Conservation (phyloP, 1,284 basidiomycete species). For the Microbotryum intermedium region DNA sequence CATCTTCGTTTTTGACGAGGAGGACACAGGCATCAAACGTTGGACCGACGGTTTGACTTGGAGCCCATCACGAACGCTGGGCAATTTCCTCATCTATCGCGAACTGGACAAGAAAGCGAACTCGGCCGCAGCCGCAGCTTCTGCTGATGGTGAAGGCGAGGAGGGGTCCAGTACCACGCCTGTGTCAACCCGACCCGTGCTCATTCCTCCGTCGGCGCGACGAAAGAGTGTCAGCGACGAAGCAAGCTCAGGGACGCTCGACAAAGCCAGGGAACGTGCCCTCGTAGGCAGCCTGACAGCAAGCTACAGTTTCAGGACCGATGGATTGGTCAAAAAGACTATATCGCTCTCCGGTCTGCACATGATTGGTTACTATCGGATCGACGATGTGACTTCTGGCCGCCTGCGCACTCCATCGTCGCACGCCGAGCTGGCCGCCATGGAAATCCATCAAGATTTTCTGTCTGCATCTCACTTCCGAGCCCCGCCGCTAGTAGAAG, state of each 20-base stretch:
- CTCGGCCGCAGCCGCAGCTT: background rate
- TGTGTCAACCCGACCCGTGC: slow-evolving; percentile 38
- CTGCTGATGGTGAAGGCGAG: background rate
- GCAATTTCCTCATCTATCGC: slow-evolving; percentile 90
- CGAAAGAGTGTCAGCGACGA: slow-evolving; percentile 8
- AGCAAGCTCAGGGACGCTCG: slow-evolving; percentile 13
- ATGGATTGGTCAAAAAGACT: slow-evolving; percentile 86
- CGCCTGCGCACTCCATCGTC: slow-evolving; percentile 80
- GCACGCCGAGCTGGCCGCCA: slow-evolving; percentile 72
- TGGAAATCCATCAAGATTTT: slow-evolving; percentile 55
- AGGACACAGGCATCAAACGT: slow-evolving; percentile 92
- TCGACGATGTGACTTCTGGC: slow-evolving; percentile 81
- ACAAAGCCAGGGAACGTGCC: slow-evolving; percentile 54
- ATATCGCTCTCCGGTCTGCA: slow-evolving; percentile 61
- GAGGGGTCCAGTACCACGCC: background rate
- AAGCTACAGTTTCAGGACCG: slow-evolving; percentile 78
- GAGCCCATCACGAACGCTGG: slow-evolving; percentile 78
- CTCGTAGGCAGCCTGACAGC: slow-evolving; percentile 82
- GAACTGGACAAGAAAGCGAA: slow-evolving; percentile 67
- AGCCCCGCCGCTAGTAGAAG: slow-evolving; percentile 31
- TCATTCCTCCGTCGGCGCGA: slow-evolving; percentile 42
- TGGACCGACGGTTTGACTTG: slow-evolving; percentile 98
- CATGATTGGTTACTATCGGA: slow-evolving; percentile 89
- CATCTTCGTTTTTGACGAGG: slow-evolving; percentile 96
- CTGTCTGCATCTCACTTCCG: slow-evolving; percentile 28